Conservation (phyloP, 441 rosid species). For the Eutrema salsugineum region DNA sequence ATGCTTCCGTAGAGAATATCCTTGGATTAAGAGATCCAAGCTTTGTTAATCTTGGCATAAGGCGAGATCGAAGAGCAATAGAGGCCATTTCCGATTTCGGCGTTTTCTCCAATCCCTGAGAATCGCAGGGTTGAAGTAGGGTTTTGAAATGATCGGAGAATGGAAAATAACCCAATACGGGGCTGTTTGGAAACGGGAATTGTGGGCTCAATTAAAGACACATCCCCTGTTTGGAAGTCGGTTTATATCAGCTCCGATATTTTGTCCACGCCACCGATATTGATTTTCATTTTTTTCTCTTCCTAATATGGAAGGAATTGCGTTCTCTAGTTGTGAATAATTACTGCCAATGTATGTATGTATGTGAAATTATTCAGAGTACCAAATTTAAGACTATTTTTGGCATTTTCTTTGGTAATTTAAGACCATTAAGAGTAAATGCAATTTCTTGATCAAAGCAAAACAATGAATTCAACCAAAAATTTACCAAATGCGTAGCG, state of each 20-base stretch:
- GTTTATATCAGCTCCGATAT: slow-evolving; percentile 16
- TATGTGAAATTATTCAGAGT: background rate
- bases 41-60: slow-evolving; percentile 16
- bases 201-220: background rate
- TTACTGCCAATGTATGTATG: too few relatives aligned
- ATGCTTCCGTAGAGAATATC: slow-evolving; percentile 36
- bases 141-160: slow-evolving; percentile 28
- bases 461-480: background rate
- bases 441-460: background rate
- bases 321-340: too few relatives aligned
- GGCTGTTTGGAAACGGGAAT: slow-evolving; percentile 24
- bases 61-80: slow-evolving; percentile 39
- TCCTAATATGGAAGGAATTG: background rate
- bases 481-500: background rate
- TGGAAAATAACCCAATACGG: background rate
- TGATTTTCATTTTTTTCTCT: background rate
- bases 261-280: background rate
- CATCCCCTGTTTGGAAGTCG: slow-evolving; percentile 21
- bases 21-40: slow-evolving; percentile 23
- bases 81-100: slow-evolving; percentile 39
- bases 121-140: slow-evolving; percentile 33
- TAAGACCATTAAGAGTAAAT: background rate
- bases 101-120: slow-evolving; percentile 7
- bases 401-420: too few relatives aligned
- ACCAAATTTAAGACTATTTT: too few relatives aligned